Base-by-base conservation (phyloP, 257 asterid species). In the Solanum tacnaense region DNA sequence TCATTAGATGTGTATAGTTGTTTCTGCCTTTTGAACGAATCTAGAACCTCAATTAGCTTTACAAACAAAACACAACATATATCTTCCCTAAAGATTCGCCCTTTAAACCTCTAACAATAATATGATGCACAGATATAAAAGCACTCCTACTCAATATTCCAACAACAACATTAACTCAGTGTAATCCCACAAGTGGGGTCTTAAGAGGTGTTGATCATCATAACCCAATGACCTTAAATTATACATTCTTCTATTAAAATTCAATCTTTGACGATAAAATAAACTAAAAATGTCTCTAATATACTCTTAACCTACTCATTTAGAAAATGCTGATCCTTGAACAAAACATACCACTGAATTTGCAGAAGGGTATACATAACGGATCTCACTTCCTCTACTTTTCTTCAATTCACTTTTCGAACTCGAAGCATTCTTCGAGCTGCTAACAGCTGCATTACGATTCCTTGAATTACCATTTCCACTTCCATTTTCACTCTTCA, bases 291-390 rank as follows among this genome's bases (percentile, higher is more conserved):
- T 38, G 52, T 71, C 87, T 21, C 67, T n/a, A 15, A 32, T 10
- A 21, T 18, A 74, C 83, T 23, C 21, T 35, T 74, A 6, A 35
- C 9, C 18, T 20, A 10, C 82, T 74, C 82, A 10, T 10, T 74
- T 9, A 74, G 9, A 20, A 35, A 35, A 35, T 27, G 52, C 84
- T 39, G 38, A 39, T 70, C 39, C 23, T n/a, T 21, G 13, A 58
- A 21, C 2, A 72, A 70, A 71, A 72, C 90, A 84, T 89, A 97
- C 99, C 98, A 91, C 94, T 35, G 85, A 65, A 84, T 84, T 84
- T 62, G 72, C 89, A 85, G 87, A 87, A 52, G 95, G 94, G 75
- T 95, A 96, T 60, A 73, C 91, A 87, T 89, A 97, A 86, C 92
- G 91, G 88, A 91, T 79, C 29, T 92, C 90, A 88, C 90, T 93